Conservation (phyloP, 768 basidiomycete species). For the Suillus sp. region DNA sequence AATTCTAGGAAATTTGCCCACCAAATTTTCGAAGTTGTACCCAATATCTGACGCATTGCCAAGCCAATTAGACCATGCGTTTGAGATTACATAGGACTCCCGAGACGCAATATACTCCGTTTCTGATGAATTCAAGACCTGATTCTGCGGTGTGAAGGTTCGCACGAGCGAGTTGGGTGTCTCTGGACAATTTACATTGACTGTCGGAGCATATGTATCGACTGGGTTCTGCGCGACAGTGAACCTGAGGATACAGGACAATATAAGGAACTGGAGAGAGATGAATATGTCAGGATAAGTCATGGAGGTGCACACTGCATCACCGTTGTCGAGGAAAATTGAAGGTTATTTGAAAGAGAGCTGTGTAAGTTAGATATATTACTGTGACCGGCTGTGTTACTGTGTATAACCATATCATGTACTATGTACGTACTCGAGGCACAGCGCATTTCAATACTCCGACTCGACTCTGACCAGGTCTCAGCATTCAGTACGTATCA, state of each 20-base stretch:
- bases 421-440: background rate
- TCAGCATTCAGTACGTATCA: too few species aligned
- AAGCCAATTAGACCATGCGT: slow-evolving; percentile 62
- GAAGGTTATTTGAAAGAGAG: background rate
- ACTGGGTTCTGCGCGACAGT: slow-evolving; percentile 32
- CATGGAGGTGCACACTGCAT: background rate
- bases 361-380: background rate
- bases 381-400: background rate
- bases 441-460: too few species aligned
- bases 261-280: slow-evolving; percentile 1
- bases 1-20: slow-evolving; percentile 48
- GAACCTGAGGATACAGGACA: background rate
- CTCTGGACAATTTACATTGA: slow-evolving; percentile 54
- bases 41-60: slow-evolving; percentile 54
- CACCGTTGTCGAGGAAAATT: background rate
- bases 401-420: background rate
- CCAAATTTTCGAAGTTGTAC: slow-evolving; percentile 50
- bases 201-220: slow-evolving; percentile 53
- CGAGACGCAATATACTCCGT: slow-evolving; percentile 48
- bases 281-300: background rate
- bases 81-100: slow-evolving; percentile 40
- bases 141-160: slow-evolving; percentile 50
- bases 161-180: slow-evolving; percentile 52
- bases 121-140: slow-evolving; percentile 53
- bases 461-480: too few species aligned